Conservation (phyloP, 208 protist species). For the Leishmania braziliensis region DNA sequence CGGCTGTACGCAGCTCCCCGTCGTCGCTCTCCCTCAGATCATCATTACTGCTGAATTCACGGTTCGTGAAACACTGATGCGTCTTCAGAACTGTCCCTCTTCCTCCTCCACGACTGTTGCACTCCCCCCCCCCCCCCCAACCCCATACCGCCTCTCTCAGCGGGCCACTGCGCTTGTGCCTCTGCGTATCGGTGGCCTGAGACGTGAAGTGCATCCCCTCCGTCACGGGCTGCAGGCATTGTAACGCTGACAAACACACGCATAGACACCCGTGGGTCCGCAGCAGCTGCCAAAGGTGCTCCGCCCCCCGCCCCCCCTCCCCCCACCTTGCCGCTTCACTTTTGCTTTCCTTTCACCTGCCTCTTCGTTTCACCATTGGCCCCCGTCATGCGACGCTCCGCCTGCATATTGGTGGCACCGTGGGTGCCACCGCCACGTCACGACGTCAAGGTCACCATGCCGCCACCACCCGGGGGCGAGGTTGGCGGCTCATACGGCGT, state of each 20-base stretch:
- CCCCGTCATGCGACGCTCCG: constrained; percentile 5
- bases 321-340: not conserved
- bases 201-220: not conserved
- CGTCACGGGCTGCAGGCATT: not conserved
- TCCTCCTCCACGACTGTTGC: not conserved
- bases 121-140: not conserved
- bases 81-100: not conserved
- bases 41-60: not conserved
- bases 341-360: not conserved
- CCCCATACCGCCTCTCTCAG: not conserved
- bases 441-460: constrained; percentile 86
- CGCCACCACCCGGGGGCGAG: constrained; percentile 83
- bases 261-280: not conserved
- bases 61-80: not conserved
- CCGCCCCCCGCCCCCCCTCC: not conserved
- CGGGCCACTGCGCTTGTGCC: not conserved
- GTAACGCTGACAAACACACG: not conserved
- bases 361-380: not conserved
- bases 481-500: constrained; percentile 85
- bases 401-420: constrained; percentile 48
- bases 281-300: not conserved
- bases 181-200: not conserved
- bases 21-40: not conserved
- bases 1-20: not conserved
- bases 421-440: constrained; percentile 84